Conservation (phyloP, 2,329 filamentous ascomycete genomes). For the Colletotrichum agaves region DNA sequence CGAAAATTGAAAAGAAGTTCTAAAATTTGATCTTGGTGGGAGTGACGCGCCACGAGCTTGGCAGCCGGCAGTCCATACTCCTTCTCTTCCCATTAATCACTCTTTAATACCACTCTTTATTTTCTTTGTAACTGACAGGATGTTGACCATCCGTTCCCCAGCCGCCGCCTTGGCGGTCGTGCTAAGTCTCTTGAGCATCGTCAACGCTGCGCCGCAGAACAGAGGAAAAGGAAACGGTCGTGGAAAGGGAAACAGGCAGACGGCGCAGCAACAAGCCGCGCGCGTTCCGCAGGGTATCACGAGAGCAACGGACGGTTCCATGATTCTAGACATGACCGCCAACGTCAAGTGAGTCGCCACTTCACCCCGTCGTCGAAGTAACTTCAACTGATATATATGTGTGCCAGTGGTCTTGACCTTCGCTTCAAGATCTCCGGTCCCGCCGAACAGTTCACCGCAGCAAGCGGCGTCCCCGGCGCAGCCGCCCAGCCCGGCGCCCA, state of each 20-base stretch:
- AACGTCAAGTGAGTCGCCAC: slow-evolving; percentile 58
- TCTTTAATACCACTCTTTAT: slow-evolving; percentile 5
- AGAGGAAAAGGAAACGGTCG: slow-evolving; percentile 23
- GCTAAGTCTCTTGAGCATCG: slow-evolving; percentile 33
- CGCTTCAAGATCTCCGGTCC: slow-evolving; percentile 67
- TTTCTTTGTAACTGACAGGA: slow-evolving; percentile 11
- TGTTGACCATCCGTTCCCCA: slow-evolving; percentile 37
- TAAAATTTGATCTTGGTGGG: slow-evolving; percentile 25
- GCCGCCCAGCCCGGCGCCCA: slow-evolving; percentile 38
- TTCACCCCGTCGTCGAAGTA: not conserved
- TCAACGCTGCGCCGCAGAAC: slow-evolving; percentile 35
- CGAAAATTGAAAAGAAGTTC: slow-evolving; percentile 11
- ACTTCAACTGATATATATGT: slow-evolving; percentile 33
- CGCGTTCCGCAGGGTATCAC: slow-evolving; percentile 50
- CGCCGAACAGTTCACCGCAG: slow-evolving; percentile 62
- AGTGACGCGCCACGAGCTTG: slow-evolving; percentile 32
- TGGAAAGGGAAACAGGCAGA: slow-evolving; percentile 35
- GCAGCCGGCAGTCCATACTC: slow-evolving; percentile 10
- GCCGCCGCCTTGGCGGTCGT: slow-evolving; percentile 33
- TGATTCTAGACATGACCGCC: slow-evolving; percentile 65
- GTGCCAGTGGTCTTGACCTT: slow-evolving; percentile 58
- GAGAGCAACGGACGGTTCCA: slow-evolving; percentile 63
- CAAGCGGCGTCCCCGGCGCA: slow-evolving; percentile 55
- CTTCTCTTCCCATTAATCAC: not conserved
- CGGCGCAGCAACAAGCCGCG: slow-evolving; percentile 45